A percentile compares a stretch with the other conserved stretches of the same genome.
Conservation (phyloP, 768 basidiomycete genomes). For the Tylopilus subfusipes region DNA sequence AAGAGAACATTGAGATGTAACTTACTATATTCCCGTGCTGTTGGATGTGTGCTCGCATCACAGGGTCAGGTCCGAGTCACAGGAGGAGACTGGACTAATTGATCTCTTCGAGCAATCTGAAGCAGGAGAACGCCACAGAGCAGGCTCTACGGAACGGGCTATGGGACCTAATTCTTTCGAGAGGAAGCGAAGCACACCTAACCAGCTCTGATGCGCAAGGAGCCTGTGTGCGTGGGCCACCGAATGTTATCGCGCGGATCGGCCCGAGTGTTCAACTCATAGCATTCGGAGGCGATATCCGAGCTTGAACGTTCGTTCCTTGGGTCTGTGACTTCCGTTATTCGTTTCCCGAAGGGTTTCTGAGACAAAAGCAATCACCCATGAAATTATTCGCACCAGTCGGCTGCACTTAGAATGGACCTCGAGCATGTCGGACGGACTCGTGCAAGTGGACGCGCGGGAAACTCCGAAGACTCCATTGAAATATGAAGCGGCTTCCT, state of each 20-base stretch:
- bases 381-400: slow-evolving; percentile 1
- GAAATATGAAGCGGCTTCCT: slow-evolving; percentile 35
- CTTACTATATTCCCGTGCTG: slow-evolving; percentile 33
- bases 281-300: slow-evolving; percentile 22
- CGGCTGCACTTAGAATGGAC: not conserved
- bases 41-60: slow-evolving; percentile 29
- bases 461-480: slow-evolving; percentile 46
- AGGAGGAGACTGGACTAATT: slow-evolving; percentile 27
- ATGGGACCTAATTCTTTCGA: slow-evolving; percentile 20
- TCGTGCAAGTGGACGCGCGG: slow-evolving; percentile 28
- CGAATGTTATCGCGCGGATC: slow-evolving; percentile 24
- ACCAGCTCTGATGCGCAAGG: slow-evolving; percentile 34
- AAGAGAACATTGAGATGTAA: slow-evolving; percentile 14
- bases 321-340: slow-evolving; percentile 3
- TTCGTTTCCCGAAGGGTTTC: slow-evolving; percentile 32
- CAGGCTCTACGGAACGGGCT: slow-evolving; percentile 27
- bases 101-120: slow-evolving; percentile 25
- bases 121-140: slow-evolving; percentile 30
- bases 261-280: slow-evolving; percentile 25
- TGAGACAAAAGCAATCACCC: slow-evolving; percentile 23
- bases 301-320: slow-evolving; percentile 9
- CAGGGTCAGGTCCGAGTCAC: slow-evolving; percentile 26
- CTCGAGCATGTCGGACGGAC: slow-evolving; percentile 17
- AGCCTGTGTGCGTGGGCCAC: slow-evolving; percentile 31
- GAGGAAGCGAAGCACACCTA: slow-evolving; percentile 31